phyloP scores from a whole-genome alignment of 2,329 filamentous ascomycete genomes.

The Sporothrix brunneoviolacea region DNA sequence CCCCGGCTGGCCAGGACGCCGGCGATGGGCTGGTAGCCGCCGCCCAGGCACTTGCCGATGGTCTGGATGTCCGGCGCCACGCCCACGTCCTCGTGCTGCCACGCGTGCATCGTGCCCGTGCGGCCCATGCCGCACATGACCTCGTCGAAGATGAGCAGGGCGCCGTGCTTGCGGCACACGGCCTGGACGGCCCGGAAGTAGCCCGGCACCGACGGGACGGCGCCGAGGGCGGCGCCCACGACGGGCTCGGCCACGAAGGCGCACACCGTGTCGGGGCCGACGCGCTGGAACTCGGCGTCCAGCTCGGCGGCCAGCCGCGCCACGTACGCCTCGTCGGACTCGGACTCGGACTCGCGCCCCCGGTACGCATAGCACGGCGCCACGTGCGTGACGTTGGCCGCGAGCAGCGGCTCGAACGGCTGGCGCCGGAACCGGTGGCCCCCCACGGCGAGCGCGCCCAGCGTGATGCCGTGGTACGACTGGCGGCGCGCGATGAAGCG shows the following conservation, averaged over 20 bases:
- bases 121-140: constrained; percentile 66
- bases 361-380: constrained; percentile 63
- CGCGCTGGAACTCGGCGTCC: constrained; percentile 56
- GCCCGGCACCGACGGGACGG: constrained; percentile 41
- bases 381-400: constrained; percentile 51
- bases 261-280: constrained; percentile 60
- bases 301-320: constrained; percentile 55
- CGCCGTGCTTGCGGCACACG: constrained; percentile 49
- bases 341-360: constrained; percentile 32
- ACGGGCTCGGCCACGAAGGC: constrained; percentile 70
- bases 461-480: constrained; percentile 67
- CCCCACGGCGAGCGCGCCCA: constrained; percentile 59
- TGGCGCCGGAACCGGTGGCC: constrained; percentile 55
- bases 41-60: constrained; percentile 56
- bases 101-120: constrained; percentile 55
- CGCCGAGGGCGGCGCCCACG: constrained; percentile 58
- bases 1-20: constrained; percentile 47
- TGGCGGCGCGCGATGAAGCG: constrained; percentile 61
- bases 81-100: constrained; percentile 56
- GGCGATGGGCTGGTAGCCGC: constrained; percentile 54
- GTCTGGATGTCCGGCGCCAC: constrained; percentile 55
- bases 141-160: constrained; percentile 51
- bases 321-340: constrained; percentile 55
- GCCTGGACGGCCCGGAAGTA: constrained; percentile 43
- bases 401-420: constrained; percentile 56